Base-by-base conservation (phyloP, 441 rosid species). In the Codiaeum variegatum region DNA sequence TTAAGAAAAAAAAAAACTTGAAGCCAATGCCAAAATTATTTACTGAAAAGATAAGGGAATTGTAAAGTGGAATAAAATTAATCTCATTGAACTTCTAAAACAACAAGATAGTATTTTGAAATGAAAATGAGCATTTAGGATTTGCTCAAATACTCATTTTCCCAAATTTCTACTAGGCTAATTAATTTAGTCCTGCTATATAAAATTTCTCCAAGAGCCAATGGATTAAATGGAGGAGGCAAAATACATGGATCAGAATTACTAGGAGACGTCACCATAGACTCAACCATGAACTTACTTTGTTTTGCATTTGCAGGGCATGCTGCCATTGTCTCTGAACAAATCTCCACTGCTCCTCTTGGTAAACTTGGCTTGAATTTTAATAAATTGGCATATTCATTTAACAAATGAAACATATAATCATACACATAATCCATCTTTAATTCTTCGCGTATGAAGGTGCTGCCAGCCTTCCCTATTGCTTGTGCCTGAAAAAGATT, bases 151-250 rank as follows among this genome's bases (percentile, higher is more conserved):
- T n/a, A 86, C 52, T 84, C 81, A 65, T 78, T 74, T 73, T 86
- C 94, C 97, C 90, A 88, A 36, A 28, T 38, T 71, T 86, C 88
- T 21, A 91, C 91, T 72, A 83, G 88, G 72, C 66, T 75, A 65
- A 78, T 85, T 52, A 75, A 42, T 55, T 78, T 78, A 32, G 73
- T 73, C 70, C 84, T 89, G 58, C 72, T 80, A 24, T 83, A 73
- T 34, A 70, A 87, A 67, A 34, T 82, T 79, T 73, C 29, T 69
- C n/a, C n/a, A 18, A 88, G 70, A 59, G 65, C 86, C 0, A 31
- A 51, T 46, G 87, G 80, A 29, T 76, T 79, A 58, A 73, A 84
- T 4, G 92, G 90, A 29, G 64, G 74, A 60, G 86, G 86, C 81
- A 86, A 18, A 6, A 36, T 31, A 66, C 91, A 88, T 1, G 91